Evolutionary conservation across 371 early-diverging fungal genomes (phyloP).

Genomic region (Nosema muscidifuracis): DNA sequence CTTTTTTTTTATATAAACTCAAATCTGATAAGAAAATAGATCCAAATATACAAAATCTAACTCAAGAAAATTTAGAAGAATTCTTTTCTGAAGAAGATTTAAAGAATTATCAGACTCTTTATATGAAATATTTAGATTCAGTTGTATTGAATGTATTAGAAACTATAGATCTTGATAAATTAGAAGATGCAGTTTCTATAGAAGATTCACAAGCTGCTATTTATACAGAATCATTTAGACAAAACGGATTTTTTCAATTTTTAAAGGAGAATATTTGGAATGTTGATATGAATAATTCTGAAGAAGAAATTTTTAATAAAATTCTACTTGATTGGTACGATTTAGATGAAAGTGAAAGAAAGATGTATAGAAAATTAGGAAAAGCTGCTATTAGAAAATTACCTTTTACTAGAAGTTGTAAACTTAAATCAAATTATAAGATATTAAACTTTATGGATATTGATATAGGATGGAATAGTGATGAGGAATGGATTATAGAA

Average conservation of each 20-base stretch:
- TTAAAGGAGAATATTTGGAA: background rate
- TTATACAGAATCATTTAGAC: background rate
- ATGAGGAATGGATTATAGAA: constrained; percentile 7
- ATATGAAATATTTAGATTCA: background rate
- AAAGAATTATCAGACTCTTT: background rate
- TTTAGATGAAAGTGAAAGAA: constrained; percentile 2
- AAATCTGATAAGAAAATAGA: no score
- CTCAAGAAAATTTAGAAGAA: no score
- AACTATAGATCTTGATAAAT: background rate
- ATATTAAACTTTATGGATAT: background rate
- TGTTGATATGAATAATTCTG: background rate
- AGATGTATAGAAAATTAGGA: constrained; percentile 11
- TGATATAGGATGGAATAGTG: background rate
- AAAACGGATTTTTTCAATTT: background rate
- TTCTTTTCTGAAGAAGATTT: no score
- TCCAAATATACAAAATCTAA: no score
- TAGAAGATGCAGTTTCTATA: background rate
- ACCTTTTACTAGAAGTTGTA: no score
- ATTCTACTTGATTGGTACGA: constrained; percentile 10
- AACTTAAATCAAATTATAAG: no score
- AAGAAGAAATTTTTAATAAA: background rate
- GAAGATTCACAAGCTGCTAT: background rate
- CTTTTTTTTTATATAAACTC: no score
- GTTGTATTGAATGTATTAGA: background rate
- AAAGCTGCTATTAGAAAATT: no score